Evolutionary conservation across 768 basidiomycete species (phyloP).

Genomic region (Paxillus rubicundulus): DNA sequence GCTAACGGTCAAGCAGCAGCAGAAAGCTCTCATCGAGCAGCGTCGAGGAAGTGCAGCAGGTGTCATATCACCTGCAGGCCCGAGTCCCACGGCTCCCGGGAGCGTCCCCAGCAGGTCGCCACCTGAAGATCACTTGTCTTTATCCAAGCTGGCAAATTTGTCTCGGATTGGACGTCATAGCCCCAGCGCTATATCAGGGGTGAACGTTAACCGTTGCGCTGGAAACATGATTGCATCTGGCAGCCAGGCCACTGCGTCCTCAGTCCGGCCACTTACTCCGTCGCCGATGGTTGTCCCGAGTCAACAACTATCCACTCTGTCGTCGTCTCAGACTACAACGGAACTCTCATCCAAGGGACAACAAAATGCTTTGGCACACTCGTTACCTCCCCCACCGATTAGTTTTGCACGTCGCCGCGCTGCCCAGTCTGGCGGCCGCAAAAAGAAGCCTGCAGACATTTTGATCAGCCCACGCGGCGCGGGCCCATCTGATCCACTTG

Average conservation of each 20-base stretch:
- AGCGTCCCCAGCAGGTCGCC: constrained; percentile 26
- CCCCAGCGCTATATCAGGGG: constrained; percentile 29
- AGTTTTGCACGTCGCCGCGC: constrained; percentile 77
- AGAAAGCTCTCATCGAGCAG: constrained; percentile 69
- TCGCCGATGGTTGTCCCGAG: constrained; percentile 25
- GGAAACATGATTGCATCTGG: constrained; percentile 22
- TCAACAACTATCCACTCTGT: constrained; percentile 18
- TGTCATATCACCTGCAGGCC: constrained; percentile 31
- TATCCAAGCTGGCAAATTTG: constrained; percentile 25
- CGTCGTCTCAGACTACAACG: constrained; percentile 15
- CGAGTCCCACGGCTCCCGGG: constrained; percentile 17
- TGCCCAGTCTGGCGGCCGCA: constrained; percentile 54
- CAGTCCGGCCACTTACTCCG: constrained; percentile 22
- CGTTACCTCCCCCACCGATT: constrained; percentile 67
- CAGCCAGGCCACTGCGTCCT: constrained; percentile 24
- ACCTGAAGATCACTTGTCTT: constrained; percentile 22
- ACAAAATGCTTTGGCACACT: constrained; percentile 25
- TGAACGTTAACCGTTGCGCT: constrained; percentile 22
- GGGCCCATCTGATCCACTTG: constrained; percentile 49
- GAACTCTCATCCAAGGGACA: constrained; percentile 25
- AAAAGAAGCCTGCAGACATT: constrained; percentile 77
- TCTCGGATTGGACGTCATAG: constrained; percentile 38
- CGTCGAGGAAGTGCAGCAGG: constrained; percentile 58
- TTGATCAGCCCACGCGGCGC: constrained; percentile 69
- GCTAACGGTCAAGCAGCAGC: constrained; percentile 65